phyloP scores from a whole-genome alignment of 1,284 basidiomycete species.

The Singerocomus inundabilis region DNA sequence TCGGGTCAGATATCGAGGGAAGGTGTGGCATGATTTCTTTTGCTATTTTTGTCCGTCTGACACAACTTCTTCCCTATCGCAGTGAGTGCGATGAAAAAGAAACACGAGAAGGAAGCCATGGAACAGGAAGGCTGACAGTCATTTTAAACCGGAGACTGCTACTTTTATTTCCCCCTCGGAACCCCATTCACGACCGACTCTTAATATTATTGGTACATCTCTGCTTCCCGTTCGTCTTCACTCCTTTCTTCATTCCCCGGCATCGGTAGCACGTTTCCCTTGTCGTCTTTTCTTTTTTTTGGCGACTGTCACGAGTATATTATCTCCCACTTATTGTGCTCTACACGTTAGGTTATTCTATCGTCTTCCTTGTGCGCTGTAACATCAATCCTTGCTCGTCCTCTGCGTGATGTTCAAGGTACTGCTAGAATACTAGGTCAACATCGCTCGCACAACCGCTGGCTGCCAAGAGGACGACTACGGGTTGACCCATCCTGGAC shows the following conservation, averaged over 20 bases:
- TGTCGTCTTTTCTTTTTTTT: not conserved
- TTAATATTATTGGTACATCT: constrained; percentile 27
- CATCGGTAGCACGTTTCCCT: not conserved
- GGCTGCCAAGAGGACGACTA: too few species aligned
- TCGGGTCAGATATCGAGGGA: constrained; percentile 61
- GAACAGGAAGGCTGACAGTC: constrained; percentile 43
- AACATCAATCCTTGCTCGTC: constrained; percentile 2
- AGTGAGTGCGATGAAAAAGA: constrained; percentile 82
- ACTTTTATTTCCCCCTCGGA: not conserved
- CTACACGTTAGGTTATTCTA: constrained; percentile 21
- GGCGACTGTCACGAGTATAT: constrained; percentile 11
- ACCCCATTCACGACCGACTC: not conserved
- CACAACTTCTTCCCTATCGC: not conserved
- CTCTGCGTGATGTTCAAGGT: too few species aligned
- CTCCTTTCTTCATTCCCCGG: not conserved
- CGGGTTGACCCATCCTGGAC: too few species aligned
- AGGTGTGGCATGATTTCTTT: constrained; percentile 34
- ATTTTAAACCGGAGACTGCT: not conserved
- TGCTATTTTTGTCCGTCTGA: not conserved
- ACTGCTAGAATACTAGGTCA: not conserved
- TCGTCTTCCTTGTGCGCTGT: constrained; percentile 4
- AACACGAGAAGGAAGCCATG: constrained; percentile 61
- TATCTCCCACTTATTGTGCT: constrained; percentile 19
- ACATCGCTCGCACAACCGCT: too few species aligned
- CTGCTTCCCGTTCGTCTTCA: not conserved